Base-by-base conservation (phyloP, 371 early-diverging fungal species). In the Mortierella sp. region DNA sequence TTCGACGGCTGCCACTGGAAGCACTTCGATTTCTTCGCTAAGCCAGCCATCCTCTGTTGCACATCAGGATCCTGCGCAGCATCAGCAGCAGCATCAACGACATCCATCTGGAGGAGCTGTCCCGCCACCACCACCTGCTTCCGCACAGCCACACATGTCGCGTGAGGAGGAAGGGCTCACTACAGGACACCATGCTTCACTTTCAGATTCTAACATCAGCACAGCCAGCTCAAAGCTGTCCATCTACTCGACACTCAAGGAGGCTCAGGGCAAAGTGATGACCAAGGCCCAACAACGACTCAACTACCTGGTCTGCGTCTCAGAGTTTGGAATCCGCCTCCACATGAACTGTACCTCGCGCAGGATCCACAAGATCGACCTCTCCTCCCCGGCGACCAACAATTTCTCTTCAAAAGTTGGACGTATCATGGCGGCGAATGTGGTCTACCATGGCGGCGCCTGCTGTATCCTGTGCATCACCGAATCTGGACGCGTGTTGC, bases 341-440 rank as follows among this genome's bases (percentile, higher is more conserved):
- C 84, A 84, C 57, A 84, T 84, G 84, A 84, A 84, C 71, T 84
- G 84, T 70, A 84, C 84, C 21, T 84, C 84, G 5, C 53, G 84
- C 5, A 71, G 84, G 9, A 84, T 84, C 46, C 75, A 84, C 55
- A 84, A 84, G 70, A 69, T 76, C 48, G 84, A 84, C 54, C 61
- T 77, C 40, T 44, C 55, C 53, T 43, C 37, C 11, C 14, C 72
- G 16, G 44, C 73, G 3, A 73, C 44, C 28, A 21, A 71, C n/a
- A 64, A 69, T 0, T 53, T 74, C 4, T n/a, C 76, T 5, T 40
- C 43, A 57, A 76, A 71, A 57, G 57, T 54, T 13, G 79, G 79
- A 9, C 75, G 73, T 50, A 84, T 84, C 67, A 59, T 84, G 78
- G 84, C 84, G 5, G 84, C 84, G 24, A 79, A 34, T 69, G 86